Conservation (phyloP, 1,284 basidiomycete genomes). For the Pholiota adiposa region DNA sequence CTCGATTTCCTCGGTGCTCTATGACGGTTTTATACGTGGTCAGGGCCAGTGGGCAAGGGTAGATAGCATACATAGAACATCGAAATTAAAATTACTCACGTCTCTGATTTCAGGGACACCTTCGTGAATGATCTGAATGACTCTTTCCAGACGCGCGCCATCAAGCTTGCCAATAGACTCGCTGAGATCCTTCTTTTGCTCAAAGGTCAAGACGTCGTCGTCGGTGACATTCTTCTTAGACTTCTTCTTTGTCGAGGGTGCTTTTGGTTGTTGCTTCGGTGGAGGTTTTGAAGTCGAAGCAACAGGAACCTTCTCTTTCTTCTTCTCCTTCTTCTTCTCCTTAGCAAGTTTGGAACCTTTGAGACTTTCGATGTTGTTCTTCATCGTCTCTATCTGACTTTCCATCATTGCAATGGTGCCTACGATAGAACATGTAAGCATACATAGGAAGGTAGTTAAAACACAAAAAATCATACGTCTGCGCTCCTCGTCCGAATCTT, state of each 20-base stretch:
- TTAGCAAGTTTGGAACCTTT: constrained; percentile 58
- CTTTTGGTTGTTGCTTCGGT: constrained; percentile 40
- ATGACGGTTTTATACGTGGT: constrained; percentile 19
- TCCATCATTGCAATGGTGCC: constrained; percentile 75
- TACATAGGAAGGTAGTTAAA: constrained; percentile 2
- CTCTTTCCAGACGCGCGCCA: constrained; percentile 78
- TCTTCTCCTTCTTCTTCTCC: constrained; percentile 69
- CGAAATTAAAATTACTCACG: constrained; percentile 54
- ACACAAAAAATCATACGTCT: constrained; percentile 48
- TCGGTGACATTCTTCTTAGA: constrained; percentile 54
- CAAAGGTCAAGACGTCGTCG: constrained; percentile 84
- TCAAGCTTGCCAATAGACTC: constrained; percentile 87
- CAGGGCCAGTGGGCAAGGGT: constrained; percentile 22
- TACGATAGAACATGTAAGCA: constrained; percentile 35
- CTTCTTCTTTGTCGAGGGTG: constrained; percentile 50
- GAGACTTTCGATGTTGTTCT: constrained; percentile 62
- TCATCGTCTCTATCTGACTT: constrained; percentile 74
- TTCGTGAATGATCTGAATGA: constrained; percentile 91
- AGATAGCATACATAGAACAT: constrained; percentile 18
- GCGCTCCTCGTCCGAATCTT: constrained; percentile 46
- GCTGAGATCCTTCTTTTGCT: constrained; percentile 96
- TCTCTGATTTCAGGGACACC: constrained; percentile 87
- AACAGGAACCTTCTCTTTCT: constrained; percentile 57
- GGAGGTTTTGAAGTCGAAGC: constrained; percentile 65
- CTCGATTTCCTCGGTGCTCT: constrained; percentile 96